phyloP scores from a whole-genome alignment of 2,329 filamentous ascomycete genomes.

The Erysiphe neolycopersici region DNA sequence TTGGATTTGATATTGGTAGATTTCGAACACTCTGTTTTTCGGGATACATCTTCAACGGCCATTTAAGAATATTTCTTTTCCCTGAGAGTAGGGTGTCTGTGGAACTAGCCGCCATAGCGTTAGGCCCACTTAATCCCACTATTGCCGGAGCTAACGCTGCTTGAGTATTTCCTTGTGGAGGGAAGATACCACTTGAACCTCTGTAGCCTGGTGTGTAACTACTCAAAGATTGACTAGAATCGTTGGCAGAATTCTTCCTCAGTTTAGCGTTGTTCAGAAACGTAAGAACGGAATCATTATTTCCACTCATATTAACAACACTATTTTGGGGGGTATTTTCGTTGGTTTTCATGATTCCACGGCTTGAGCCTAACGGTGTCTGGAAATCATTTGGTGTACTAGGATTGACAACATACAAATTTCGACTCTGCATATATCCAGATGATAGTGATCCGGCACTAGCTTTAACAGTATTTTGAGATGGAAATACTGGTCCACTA shows the following conservation, averaged over 20 bases:
- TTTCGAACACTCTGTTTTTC: slow-evolving; percentile 8
- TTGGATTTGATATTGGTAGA: slow-evolving; percentile 12
- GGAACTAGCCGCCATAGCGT: not conserved
- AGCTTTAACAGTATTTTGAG: slow-evolving; percentile 7
- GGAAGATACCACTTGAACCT: slow-evolving; percentile 10
- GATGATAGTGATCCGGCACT: slow-evolving; percentile 9
- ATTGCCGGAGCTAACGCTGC: slow-evolving; percentile 5
- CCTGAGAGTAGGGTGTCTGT: slow-evolving; percentile 2
- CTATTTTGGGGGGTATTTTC: not conserved
- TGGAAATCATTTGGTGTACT: slow-evolving; percentile 8
- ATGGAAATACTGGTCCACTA: slow-evolving; percentile 6
- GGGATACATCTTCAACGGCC: slow-evolving; percentile 4
- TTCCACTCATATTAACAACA: not conserved
- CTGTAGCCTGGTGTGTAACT: slow-evolving; percentile 8
- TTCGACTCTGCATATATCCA: slow-evolving; percentile 8
- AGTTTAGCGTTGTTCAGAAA: not conserved
- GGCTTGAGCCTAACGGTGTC: slow-evolving; percentile 3
- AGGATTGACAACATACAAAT: slow-evolving; percentile 12
- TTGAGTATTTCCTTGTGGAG: slow-evolving; percentile 3
- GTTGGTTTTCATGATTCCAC: slow-evolving; percentile 8
- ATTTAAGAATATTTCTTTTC: slow-evolving; percentile 9
- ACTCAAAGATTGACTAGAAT: not conserved
- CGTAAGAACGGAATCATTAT: not conserved
- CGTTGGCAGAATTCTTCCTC: not conserved
- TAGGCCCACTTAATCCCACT: slow-evolving; percentile 1